A percentile compares a stretch with the other conserved stretches of the same genome.
Conservation (phyloP, 495 filamentous ascomycete species). For the Penicillium angulare region DNA sequence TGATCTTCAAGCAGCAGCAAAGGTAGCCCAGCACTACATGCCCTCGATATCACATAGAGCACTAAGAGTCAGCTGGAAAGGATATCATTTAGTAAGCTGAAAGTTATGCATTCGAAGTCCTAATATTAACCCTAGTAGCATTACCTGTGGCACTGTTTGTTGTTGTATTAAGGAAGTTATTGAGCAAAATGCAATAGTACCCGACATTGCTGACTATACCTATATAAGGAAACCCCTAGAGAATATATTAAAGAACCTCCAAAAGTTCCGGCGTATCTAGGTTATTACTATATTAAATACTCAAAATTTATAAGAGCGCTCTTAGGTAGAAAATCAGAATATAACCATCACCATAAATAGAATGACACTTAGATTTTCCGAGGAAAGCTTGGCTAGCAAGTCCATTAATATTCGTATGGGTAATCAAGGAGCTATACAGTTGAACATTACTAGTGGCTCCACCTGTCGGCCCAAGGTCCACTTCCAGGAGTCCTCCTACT, state of each 20-base stretch:
- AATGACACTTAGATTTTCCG: not conserved
- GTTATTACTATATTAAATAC: not conserved
- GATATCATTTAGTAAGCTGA: not conserved
- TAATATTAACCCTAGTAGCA: not conserved
- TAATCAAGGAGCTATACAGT: not conserved
- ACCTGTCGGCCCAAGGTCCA: too few relatives aligned
- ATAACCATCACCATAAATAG: not conserved
- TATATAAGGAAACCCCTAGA: not conserved
- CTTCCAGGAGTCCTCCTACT: too few relatives aligned
- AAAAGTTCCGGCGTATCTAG: not conserved
- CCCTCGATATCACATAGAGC: not conserved
- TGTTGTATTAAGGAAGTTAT: not conserved
- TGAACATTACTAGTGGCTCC: too few relatives aligned
- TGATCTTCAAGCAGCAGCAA: not conserved
- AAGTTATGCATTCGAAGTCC: not conserved
- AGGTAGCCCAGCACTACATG: not conserved
- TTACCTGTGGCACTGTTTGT: not conserved
- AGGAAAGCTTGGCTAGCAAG: not conserved
- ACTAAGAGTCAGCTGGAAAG: not conserved
- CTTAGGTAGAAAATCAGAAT: not conserved
- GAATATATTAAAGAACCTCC: not conserved
- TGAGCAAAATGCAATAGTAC: not conserved
- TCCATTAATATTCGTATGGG: not conserved
- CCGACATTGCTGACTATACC: not conserved
- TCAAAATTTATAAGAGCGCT: not conserved